Base-by-base conservation (phyloP, 2,329 filamentous ascomycete species). In the Sporothrix pallida region DNA sequence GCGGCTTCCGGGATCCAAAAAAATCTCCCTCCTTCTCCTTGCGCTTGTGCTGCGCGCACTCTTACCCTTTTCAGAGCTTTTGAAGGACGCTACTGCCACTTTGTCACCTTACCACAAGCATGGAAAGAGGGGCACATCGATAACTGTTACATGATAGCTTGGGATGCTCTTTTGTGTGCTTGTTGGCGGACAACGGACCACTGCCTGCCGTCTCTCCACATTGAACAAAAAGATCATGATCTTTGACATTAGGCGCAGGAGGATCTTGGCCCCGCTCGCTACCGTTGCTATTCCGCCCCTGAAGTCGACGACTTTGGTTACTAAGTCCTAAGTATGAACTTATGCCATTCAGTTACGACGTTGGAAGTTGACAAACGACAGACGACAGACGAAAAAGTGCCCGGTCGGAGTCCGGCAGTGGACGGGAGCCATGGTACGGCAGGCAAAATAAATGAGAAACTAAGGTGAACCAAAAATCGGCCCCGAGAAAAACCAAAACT, bases 1-100 rank as follows among this genome's bases (percentile, higher is more conserved):
- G 68, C 68, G 68, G 68, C 68, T 70, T 58, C 68, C 52, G 37
- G 68, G 50, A 70, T 26, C 50, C 68, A 56, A 58, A 69, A 42
- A 70, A 23, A 8, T 44, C 31, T 37, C 17, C 9, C 26, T 15
- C 15, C 46, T 23, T 54, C 26, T 15, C 15, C 46, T 23, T 54
- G 15, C 23, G 48, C 13, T n/a, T 54, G 5, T 20, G 9, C 48
- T 54, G 15, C 48, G 67, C 67, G 23, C 67, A 13, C 65, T 31
- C 46, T 31, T 68, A 46, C 63, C 63, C 15, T 50, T 68, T 50
- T 68, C 20, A 50, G 63, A 37, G 31, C 31, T 37, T 37, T 37
- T 7, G 31, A 37, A 7, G 31, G 31, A 44, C 8, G 26, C 13
- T 20, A 37, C 13, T 44, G 48, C 10, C 6, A 4, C 17, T 17